Base-by-base conservation (phyloP, 768 basidiomycete genomes). In the Lentinula raphanica region DNA sequence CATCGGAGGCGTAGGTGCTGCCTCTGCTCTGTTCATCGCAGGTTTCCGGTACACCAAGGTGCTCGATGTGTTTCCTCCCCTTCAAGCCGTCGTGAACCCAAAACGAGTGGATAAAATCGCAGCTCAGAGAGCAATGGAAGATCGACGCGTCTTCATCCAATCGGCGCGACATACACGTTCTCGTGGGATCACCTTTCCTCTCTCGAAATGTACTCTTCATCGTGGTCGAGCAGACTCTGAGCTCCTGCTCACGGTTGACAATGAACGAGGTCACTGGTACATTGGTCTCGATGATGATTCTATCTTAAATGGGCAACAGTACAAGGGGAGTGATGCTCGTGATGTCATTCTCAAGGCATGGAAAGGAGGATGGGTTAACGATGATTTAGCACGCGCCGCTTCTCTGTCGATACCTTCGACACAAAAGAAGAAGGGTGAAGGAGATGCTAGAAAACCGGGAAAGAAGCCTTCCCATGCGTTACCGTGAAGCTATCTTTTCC, bases 251-350 rank as follows among this genome's bases (percentile, higher is more conserved):
- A 65, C 67, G 23, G 66, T 68, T 27, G 56, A 63, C 17, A 68
- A 66, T 13, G 64, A 69, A 59, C 56, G 69, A 38, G 72, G 71
- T 12, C 71, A 73, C 60, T 74, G 73, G 73, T 66, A 68, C 60
- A 63, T 74, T 31, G 68, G 66, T 17, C 58, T 74, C 21, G 60
- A 64, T 12, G 64, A 69, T 51, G 64, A 69, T 51, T 63, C 69
- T 1, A 19, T 65, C 3, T 65, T 74, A 21, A 49, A 66, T 49
- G 72, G 73, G 9, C 58, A 60, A 29, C 63, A 56, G 17, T 46
- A 57, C 29, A 57, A 57, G 42, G 46, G 29, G 3, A 44, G 31
- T 44, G 62, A 65, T 45, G 71, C 70, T n/a, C 65, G 67, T 25
- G 61, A 68, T 49, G 62, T 61, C 4, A 58, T 73, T 31, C 49